Conservation (phyloP, 164 flowering plant genomes). For the Santalum album region DNA sequence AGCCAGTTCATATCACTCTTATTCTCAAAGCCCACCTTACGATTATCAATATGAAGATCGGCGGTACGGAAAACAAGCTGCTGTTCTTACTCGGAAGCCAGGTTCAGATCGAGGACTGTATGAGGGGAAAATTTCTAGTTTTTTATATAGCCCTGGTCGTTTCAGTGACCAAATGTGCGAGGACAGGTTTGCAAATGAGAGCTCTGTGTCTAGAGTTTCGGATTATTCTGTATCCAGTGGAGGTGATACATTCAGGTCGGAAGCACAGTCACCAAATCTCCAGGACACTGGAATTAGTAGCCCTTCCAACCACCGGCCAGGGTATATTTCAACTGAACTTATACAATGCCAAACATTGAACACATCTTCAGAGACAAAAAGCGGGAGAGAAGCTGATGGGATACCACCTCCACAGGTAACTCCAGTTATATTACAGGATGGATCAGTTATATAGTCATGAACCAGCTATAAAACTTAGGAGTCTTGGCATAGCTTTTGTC, state of each 20-base stretch:
- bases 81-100: slow-evolving; percentile 64
- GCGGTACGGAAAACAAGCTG: slow-evolving; percentile 62
- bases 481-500: too few species aligned
- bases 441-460: background rate
- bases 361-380: slow-evolving; percentile 22
- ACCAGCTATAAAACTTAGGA: too few species aligned
- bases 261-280: slow-evolving; percentile 55
- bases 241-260: slow-evolving; percentile 64
- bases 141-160: slow-evolving; percentile 65
- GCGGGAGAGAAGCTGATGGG: slow-evolving; percentile 25
- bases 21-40: slow-evolving; percentile 98
- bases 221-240: slow-evolving; percentile 64
- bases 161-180: slow-evolving; percentile 45
- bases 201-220: slow-evolving; percentile 51
- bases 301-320: slow-evolving; percentile 32
- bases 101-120: slow-evolving; percentile 79
- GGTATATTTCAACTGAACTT: slow-evolving; percentile 34
- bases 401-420: slow-evolving; percentile 42
- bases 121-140: slow-evolving; percentile 64
- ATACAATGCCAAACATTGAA: slow-evolving; percentile 12
- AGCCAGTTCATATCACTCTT: slow-evolving; percentile 98
- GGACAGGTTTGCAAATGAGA: slow-evolving; percentile 75
- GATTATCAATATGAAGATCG: slow-evolving; percentile 96
- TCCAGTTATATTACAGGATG: background rate
- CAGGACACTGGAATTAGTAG: slow-evolving; percentile 47